Evolutionary conservation across 306 rosid genomes (phyloP).

Genomic region (Fagus sylvatica): DNA sequence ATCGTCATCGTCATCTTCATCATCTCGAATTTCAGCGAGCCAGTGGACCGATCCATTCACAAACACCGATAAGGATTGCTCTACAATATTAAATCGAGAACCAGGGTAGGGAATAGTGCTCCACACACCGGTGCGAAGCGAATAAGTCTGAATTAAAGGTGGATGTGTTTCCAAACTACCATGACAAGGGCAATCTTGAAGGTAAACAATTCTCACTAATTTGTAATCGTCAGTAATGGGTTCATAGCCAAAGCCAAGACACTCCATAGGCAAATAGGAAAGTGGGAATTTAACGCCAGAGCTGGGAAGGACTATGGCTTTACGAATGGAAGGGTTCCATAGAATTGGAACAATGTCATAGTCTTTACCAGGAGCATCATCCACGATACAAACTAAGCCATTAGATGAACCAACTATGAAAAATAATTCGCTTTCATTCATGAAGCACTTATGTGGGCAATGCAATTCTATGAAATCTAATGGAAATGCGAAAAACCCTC

Average conservation of each 20-base stretch:
- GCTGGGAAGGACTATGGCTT: neutral
- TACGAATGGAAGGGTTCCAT: constrained; percentile 20
- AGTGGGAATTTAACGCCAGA: neutral
- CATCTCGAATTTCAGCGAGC: neutral
- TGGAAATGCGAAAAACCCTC: too few species aligned
- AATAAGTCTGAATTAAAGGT: constrained; percentile 8
- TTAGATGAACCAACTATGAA: constrained; percentile 3
- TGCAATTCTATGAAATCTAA: neutral
- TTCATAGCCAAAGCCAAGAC: constrained; percentile 23
- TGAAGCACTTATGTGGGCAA: neutral
- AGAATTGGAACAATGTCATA: neutral
- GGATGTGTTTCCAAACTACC: too few species aligned
- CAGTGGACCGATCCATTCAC: constrained; percentile 19
- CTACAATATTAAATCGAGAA: neutral
- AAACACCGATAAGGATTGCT: neutral
- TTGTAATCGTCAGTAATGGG: neutral
- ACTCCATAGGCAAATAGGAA: too few species aligned
- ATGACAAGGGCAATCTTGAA: neutral
- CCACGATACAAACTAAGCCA: constrained; percentile 8
- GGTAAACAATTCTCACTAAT: constrained; percentile 14
- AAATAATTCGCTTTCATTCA: neutral
- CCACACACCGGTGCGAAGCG: constrained; percentile 13
- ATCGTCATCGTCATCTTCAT: neutral
- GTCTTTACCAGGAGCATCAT: neutral
- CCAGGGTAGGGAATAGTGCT: neutral